phyloP scores from a whole-genome alignment of 352 stramenopile species.

The Globisporangium nagaii region DNA sequence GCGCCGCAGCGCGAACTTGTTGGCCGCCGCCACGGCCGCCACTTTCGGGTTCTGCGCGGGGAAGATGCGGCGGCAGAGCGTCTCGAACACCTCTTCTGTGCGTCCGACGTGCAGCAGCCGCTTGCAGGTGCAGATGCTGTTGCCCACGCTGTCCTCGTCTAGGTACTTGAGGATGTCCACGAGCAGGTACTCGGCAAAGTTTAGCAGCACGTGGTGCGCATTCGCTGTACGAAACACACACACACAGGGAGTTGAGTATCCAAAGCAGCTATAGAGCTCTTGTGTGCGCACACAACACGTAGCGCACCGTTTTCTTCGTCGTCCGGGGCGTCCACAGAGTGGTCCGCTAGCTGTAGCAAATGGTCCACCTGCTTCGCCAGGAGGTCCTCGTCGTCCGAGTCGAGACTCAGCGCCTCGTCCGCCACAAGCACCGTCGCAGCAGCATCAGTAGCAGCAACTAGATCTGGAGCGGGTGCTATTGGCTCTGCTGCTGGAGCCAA shows the following conservation, averaged over 20 bases:
- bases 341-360: conserved; percentile 3
- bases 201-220: conserved; percentile 40
- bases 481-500: background rate
- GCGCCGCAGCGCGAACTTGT: conserved; percentile 56
- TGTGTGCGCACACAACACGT: no score
- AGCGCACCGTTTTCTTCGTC: conserved; percentile 7
- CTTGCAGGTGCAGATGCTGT: conserved; percentile 48
- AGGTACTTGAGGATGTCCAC: conserved; percentile 65
- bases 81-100: conserved; percentile 58
- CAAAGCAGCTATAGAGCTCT: no score
- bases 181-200: conserved; percentile 62
- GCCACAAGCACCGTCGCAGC: background rate
- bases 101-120: conserved; percentile 43
- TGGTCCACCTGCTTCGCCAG: conserved; percentile 4
- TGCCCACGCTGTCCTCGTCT: conserved; percentile 67
- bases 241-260: no score
- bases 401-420: background rate
- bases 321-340: conserved; percentile 8
- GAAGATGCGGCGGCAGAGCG: conserved; percentile 67
- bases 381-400: conserved; percentile 14
- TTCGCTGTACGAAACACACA: conserved; percentile 22
- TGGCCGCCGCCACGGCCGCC: conserved; percentile 27
- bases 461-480: no score
- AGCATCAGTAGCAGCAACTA: background rate
- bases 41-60: conserved; percentile 45